Percentiles rank a stretch among this genome's conserved stretches.
These are phyloP conservation scores for Mrakia hoshinonis DNA, from an alignment of 768 basidiomycete genomes.

Conservation along the genomic window DNA sequence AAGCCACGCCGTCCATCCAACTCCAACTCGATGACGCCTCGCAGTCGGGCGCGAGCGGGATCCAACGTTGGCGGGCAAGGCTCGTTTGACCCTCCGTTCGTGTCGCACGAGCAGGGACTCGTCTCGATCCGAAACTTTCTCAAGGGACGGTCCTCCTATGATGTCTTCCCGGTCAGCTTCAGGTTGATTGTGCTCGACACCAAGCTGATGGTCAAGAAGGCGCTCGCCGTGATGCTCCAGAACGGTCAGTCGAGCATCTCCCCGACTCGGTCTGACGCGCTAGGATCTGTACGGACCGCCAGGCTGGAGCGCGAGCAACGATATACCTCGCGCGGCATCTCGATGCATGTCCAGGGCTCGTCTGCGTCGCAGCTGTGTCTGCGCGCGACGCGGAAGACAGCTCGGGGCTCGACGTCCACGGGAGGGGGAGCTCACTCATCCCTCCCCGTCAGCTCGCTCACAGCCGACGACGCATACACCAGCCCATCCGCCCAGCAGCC, in stretches of 20 bases:
- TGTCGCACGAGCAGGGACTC: slow-evolving; percentile 41
- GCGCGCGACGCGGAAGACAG: too few species aligned
- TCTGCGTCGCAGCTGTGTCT: too few species aligned
- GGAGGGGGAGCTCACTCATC: neutral
- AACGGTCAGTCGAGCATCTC: slow-evolving; percentile 46
- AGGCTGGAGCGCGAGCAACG: too few species aligned
- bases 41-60: slow-evolving; percentile 9
- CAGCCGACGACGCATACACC: neutral
- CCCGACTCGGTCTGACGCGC: neutral
- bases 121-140: slow-evolving; percentile 66
- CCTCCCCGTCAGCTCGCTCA: neutral
- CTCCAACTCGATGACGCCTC: neutral
- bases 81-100: slow-evolving; percentile 8
- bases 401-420: too few species aligned
- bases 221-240: slow-evolving; percentile 58
- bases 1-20: slow-evolving; percentile 23
- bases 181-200: slow-evolving; percentile 93
- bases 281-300: neutral
- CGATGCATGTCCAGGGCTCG: too few species aligned
- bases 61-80: neutral
- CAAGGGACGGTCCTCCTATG: slow-evolving; percentile 77
- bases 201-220: slow-evolving; percentile 90
- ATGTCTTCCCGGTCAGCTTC: slow-evolving; percentile 95
- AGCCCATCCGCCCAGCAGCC: neutral
- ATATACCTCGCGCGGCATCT: too few species aligned